Conservation (phyloP, 2,329 filamentous ascomycete species). For the Fusarium continuum region DNA sequence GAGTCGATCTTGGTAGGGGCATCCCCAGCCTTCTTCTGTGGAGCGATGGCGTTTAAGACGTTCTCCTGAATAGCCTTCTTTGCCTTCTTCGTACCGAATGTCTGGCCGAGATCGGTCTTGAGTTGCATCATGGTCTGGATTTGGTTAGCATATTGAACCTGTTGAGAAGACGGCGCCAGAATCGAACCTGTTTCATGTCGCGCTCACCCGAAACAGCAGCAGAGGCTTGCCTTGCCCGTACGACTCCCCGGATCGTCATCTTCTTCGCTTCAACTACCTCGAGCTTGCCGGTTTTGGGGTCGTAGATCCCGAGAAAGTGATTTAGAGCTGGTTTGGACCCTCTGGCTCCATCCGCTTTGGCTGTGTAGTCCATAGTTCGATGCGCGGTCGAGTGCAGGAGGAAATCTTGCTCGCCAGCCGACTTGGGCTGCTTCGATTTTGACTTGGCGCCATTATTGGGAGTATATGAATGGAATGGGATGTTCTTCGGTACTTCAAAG, state of each 20-base stretch:
- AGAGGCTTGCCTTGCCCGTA: slow-evolving; percentile 63
- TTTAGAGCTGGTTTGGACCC: slow-evolving; percentile 56
- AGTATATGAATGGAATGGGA: slow-evolving; percentile 60
- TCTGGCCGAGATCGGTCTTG: slow-evolving; percentile 75
- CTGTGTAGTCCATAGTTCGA: slow-evolving; percentile 67
- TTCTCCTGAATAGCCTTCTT: slow-evolving; percentile 77
- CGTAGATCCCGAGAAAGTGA: slow-evolving; percentile 72
- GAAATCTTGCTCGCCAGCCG: slow-evolving; percentile 57
- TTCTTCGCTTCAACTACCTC: slow-evolving; percentile 71
- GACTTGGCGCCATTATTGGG: slow-evolving; percentile 49
- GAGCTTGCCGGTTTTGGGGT: slow-evolving; percentile 66
- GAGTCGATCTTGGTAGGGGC: slow-evolving; percentile 62
- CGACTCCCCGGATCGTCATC: slow-evolving; percentile 67
- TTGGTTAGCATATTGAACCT: slow-evolving; percentile 34
- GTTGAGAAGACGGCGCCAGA: not conserved
- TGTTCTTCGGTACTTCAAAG: slow-evolving; percentile 48
- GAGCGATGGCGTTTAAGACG: slow-evolving; percentile 75
- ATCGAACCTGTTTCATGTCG: slow-evolving; percentile 42
- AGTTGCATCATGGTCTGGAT: slow-evolving; percentile 66
- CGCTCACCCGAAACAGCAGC: slow-evolving; percentile 56
- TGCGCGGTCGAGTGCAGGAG: slow-evolving; percentile 67
- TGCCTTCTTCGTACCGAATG: slow-evolving; percentile 87
- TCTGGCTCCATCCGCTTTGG: slow-evolving; percentile 55
- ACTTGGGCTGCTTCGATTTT: slow-evolving; percentile 53
- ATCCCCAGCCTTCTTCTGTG: slow-evolving; percentile 48